Base-by-base conservation (phyloP, 1,139 yeast genomes). In the Hansenula anomala region DNA sequence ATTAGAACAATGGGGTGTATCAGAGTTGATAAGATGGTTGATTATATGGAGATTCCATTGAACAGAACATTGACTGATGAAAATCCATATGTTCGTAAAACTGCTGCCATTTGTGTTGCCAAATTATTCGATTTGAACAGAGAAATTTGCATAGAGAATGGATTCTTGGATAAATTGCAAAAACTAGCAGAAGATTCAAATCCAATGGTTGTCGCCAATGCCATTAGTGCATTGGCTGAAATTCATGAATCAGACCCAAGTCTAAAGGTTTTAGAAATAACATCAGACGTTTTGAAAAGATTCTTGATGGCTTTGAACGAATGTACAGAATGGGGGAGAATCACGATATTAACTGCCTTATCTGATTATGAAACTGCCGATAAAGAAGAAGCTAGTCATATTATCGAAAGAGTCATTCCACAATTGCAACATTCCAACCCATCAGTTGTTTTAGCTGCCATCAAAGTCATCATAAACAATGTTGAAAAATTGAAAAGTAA, bases 1-100 rank as follows among this genome's bases (percentile, higher is more conserved):
- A 90, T 94, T 44, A 76, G 98, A 56, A 94, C 99, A 12, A 94
- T 94, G 99, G 97, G 98, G 1, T 92, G 97, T 66, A 89, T 94
- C 39, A 69, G 98, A 35, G 98, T 94, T 22, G 94, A 86, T 54
- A 89, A 85, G 61, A 90, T 94, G 80, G 88, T 89, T 32, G 97
- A 90, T 58, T 92, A 94, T 59, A 80, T 94, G 79, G 94, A 89
- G 48, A 80, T 84, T 24, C 98, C 98, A 0, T 69, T 94, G 47
- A 80, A 81, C 50, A 75, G 87, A 54, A 90, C 97, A 2, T 67
- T 94, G 49, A 73, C 73, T 46, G 98, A 92, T 62, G 97, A 89
- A 54, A 90, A 90, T 58, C 98, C 99, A 2, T 94, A 94, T 57
- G 99, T 94, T 36, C 73, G 99, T 46, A 94, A 94, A 58, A 94